phyloP scores from a whole-genome alignment of 257 asterid species.

The Solanum chiquidenum region DNA sequence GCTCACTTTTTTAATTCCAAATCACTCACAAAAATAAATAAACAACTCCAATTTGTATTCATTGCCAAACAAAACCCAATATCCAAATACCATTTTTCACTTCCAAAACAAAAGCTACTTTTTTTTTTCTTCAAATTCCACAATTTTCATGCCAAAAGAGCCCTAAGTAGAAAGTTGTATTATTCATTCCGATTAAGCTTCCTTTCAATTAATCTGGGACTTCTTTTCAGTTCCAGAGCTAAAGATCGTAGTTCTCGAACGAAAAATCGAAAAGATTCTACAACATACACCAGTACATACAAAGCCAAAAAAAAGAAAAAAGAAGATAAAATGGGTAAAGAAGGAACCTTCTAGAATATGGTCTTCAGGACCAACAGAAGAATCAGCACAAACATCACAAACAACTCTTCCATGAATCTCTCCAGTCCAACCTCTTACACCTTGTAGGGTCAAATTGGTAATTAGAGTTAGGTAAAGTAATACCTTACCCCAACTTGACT shows the following conservation, averaged over 20 bases:
- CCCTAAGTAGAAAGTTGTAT: background rate
- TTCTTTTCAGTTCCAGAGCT: background rate
- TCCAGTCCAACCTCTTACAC: constrained; percentile 71
- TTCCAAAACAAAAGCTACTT: background rate
- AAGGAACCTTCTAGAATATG: constrained; percentile 49
- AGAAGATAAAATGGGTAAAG: background rate
- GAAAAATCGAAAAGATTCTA: background rate
- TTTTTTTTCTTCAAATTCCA: background rate
- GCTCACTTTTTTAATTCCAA: background rate
- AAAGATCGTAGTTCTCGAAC: background rate
- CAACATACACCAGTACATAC: background rate
- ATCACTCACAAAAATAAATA: background rate
- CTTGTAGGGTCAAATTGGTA: constrained; percentile 5
- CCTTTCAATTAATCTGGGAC: no score
- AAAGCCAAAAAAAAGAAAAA: no score
- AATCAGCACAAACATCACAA: constrained; percentile 91
- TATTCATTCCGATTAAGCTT: background rate
- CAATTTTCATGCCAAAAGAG: background rate
- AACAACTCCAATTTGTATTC: background rate
- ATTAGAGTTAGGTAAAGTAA: constrained; percentile 1
- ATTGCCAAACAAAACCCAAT: background rate
- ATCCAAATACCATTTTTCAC: background rate
- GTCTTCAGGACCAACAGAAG: constrained; percentile 86
- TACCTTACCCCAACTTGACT: constrained; percentile 15
- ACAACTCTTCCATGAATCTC: constrained; percentile 79